Evolutionary conservation across 2,329 filamentous ascomycete genomes (phyloP), one percentile per base, ranked within the genome.

Genomic region (Monilinia vaccinii-corymbosi): DNA sequence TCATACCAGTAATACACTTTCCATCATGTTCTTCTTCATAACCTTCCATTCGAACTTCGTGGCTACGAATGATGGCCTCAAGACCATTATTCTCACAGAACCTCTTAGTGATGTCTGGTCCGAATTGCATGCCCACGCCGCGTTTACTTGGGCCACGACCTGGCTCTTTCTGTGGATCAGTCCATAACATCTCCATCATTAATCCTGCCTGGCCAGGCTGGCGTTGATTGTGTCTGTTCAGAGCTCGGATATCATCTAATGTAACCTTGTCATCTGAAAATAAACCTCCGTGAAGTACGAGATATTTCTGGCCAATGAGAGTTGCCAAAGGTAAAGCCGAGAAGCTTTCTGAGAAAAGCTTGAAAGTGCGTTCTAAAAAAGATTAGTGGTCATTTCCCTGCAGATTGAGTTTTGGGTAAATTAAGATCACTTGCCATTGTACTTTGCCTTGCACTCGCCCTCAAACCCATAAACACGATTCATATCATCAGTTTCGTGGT

Each of bases 171-270:
- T 99, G 94, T 3, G 94, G 94, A 72, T 99, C 94, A 0, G 94
- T 97, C 94, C 94, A 99, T 50, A 99, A 82, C 94, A 99, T 99
- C 76, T 99, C 94, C 94, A 99, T 99, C 94, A 99, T 99, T 69
- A 99, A 77, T 16, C 94, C 94, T 52, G 88, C 78, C 74, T 99
- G 94, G 36, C 94, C 94, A 3, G 94, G 93, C 71, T 97, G 93
- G 63, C 90, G 83, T 75, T 97, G 94, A 73, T 83, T 85, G 76
- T 97, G 92, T 66, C 93, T 82, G 75, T 97, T 87, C 61, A 97
- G 79, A 76, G 96, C 95, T 66, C 94, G 85, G 67, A 99, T 95
- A 71, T 99, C 93, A 67, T 97, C 90, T 56, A 99, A 78, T 0
- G 89, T 92, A 64, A 93, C 81, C 67, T 89, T 94, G 75, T 99